These are phyloP conservation scores for Triangularia setosa DNA, from an alignment of 2,329 filamentous ascomycete species.

Conservation along the genomic window DNA sequence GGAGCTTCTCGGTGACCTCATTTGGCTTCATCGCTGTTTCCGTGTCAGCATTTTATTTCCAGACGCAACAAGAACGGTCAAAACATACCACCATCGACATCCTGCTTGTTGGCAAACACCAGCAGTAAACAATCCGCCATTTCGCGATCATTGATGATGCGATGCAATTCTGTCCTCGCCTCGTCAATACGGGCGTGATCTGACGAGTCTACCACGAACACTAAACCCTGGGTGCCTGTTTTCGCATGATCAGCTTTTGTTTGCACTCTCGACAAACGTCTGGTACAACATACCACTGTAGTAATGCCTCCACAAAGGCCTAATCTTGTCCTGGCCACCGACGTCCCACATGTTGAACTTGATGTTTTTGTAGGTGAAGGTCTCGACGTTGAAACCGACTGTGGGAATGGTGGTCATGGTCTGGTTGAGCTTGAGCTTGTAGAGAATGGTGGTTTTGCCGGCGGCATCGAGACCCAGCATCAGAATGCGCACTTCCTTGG, in stretches of 20 bases:
- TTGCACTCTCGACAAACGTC: neutral
- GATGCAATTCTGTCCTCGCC: slow-evolving; percentile 87
- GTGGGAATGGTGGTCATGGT: slow-evolving; percentile 98
- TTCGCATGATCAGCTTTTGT: neutral
- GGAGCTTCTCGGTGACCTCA: slow-evolving; percentile 73
- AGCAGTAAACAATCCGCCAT: slow-evolving; percentile 93
- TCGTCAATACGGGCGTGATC: slow-evolving; percentile 90
- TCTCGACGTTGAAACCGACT: slow-evolving; percentile 99
- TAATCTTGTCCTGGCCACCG: slow-evolving; percentile 97
- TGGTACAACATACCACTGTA: slow-evolving; percentile 63
- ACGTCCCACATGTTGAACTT: slow-evolving; percentile 99
- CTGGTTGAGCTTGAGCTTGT: slow-evolving; percentile 98
- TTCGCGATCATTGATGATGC: slow-evolving; percentile 96
- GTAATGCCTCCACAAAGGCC: slow-evolving; percentile 96
- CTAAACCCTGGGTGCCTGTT: slow-evolving; percentile 88
- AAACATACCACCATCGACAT: slow-evolving; percentile 71
- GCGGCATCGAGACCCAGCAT: slow-evolving; percentile 98
- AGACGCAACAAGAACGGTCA: neutral
- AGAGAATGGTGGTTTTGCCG: slow-evolving; percentile 98
- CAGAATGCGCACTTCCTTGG: slow-evolving; percentile 96
- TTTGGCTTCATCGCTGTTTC: slow-evolving; percentile 70
- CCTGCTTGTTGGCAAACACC: slow-evolving; percentile 99
- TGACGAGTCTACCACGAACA: slow-evolving; percentile 97
- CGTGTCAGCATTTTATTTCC: slow-evolving; percentile 11
- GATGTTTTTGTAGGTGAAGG: slow-evolving; percentile 98